Percentiles rank a stretch among this genome's conserved stretches.
phyloP scores from a whole-genome alignment of 2,329 filamentous ascomycete species.

The Fusarium ramigenum region DNA sequence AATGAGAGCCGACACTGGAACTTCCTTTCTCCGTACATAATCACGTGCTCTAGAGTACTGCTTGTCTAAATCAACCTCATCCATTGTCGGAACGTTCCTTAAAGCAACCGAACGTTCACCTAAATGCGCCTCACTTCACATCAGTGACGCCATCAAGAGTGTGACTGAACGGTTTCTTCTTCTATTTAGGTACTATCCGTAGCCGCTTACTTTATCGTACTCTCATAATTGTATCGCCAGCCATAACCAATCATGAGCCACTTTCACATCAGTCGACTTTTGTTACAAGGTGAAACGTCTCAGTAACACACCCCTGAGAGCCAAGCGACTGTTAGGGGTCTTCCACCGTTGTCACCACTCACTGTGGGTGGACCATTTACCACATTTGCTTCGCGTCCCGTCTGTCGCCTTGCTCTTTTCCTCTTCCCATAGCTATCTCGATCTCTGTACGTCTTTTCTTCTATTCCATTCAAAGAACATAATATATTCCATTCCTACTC shows the following conservation, averaged over 20 bases:
- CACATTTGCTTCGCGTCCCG: slow-evolving; percentile 41
- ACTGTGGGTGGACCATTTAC: slow-evolving; percentile 33
- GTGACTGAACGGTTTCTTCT: neutral
- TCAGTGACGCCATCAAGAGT: neutral
- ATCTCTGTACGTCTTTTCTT: slow-evolving; percentile 1
- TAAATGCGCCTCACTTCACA: neutral
- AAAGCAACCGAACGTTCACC: neutral
- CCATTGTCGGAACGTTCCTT: neutral
- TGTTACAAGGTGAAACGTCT: slow-evolving; percentile 59
- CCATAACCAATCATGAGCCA: slow-evolving; percentile 31
- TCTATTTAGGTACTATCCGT: neutral
- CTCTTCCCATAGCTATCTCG: slow-evolving; percentile 17
- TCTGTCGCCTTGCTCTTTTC: slow-evolving; percentile 21
- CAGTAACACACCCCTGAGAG: slow-evolving; percentile 34
- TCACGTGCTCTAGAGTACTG: slow-evolving; percentile 21
- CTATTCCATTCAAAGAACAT: slow-evolving; percentile 4
- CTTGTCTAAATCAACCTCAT: slow-evolving; percentile 19
- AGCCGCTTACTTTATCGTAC: neutral
- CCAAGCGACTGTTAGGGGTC: slow-evolving; percentile 28
- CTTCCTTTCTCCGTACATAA: slow-evolving; percentile 3
- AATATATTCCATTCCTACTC: neutral
- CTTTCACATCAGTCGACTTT: slow-evolving; percentile 41
- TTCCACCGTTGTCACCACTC: slow-evolving; percentile 36
- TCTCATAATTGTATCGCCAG: neutral
- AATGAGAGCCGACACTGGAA: neutral